A percentile compares a stretch with the other conserved stretches of the same genome.
phyloP scores from a whole-genome alignment of 805 yeast species.

The Kluyveromyces starmeri region DNA sequence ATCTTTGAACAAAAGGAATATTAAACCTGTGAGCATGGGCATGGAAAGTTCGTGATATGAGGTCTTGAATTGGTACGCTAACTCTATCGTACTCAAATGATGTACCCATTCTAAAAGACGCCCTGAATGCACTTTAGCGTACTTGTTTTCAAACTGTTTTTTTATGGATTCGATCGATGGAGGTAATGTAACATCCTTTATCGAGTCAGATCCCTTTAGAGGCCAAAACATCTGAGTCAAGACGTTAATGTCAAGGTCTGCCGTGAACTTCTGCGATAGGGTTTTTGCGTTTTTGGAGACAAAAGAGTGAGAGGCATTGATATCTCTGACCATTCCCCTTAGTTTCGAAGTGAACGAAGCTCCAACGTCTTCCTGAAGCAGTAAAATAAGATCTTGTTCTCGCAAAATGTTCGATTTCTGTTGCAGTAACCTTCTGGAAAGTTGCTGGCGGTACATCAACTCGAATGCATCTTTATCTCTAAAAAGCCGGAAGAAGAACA shows the following conservation, averaged over 20 bases:
- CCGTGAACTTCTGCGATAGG: conserved; percentile 12
- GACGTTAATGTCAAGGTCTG: conserved; percentile 41
- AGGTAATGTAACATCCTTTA: conserved; percentile 35
- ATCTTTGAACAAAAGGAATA: conserved; percentile 65
- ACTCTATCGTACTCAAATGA: conserved; percentile 73
- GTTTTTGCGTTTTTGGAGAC: conserved; percentile 6
- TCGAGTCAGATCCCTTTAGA: conserved; percentile 33
- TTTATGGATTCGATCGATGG: conserved; percentile 35
- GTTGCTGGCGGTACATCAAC: conserved; percentile 72
- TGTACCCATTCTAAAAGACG: conserved; percentile 71
- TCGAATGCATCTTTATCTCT: conserved; percentile 83
- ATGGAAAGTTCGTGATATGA: conserved; percentile 69
- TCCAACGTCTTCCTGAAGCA: conserved; percentile 69
- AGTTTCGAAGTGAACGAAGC: conserved; percentile 68
- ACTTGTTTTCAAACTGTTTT: conserved; percentile 42
- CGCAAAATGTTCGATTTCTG: conserved; percentile 44
- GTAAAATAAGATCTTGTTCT: conserved; percentile 60
- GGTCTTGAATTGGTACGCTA: conserved; percentile 59
- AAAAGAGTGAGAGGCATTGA: conserved; percentile 45
- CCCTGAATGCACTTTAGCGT: conserved; percentile 44
- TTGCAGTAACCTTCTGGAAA: conserved; percentile 68
- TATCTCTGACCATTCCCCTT: conserved; percentile 82
- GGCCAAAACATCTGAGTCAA: conserved; percentile 67
- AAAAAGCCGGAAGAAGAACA: conserved; percentile 56
- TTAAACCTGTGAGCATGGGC: conserved; percentile 73